Conservation (phyloP, 495 filamentous ascomycete genomes). For the Paragyromitra xinjiangensis region DNA sequence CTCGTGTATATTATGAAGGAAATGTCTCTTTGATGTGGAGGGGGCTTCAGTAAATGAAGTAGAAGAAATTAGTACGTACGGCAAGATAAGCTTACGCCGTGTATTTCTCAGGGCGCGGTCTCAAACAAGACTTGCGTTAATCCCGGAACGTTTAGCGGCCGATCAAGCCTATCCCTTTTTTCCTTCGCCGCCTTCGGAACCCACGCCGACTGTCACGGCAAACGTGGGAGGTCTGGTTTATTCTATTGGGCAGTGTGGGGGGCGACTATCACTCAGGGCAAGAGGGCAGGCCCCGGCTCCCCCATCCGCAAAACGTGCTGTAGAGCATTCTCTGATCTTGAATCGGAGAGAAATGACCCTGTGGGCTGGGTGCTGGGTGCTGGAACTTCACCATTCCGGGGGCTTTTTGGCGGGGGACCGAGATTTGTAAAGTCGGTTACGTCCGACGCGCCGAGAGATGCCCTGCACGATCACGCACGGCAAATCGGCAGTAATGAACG, state of each 20-base stretch:
- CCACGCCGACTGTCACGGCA: slow-evolving; percentile 6
- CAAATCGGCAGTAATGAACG: not conserved
- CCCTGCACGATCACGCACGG: not conserved
- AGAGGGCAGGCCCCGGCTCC: not conserved
- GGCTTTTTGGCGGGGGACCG: not conserved
- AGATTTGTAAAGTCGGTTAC: slow-evolving; percentile 11
- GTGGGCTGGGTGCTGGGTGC: slow-evolving; percentile 8
- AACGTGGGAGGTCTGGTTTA: not conserved
- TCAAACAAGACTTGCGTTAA: not conserved
- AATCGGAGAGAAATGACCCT: slow-evolving; percentile 3
- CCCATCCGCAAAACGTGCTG: slow-evolving; percentile 3
- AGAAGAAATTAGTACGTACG: not conserved
- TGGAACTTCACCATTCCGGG: not conserved
- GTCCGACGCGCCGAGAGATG: not conserved
- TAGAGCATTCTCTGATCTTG: not conserved
- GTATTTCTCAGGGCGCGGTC: not conserved
- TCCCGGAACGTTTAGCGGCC: not conserved
- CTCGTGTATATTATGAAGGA: not conserved
- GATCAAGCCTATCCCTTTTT: not conserved
- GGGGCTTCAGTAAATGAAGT: not conserved
- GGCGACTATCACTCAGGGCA: not conserved
- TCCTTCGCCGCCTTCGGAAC: slow-evolving; percentile 3
- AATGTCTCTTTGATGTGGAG: not conserved
- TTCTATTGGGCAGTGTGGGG: slow-evolving; percentile 7
- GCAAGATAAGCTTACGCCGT: slow-evolving; percentile 14